A percentile compares a stretch with the other conserved stretches of the same genome.
These are phyloP conservation scores for Macrotyloma uniflorum DNA, from an alignment of 306 rosid genomes.

Conservation along the genomic window DNA sequence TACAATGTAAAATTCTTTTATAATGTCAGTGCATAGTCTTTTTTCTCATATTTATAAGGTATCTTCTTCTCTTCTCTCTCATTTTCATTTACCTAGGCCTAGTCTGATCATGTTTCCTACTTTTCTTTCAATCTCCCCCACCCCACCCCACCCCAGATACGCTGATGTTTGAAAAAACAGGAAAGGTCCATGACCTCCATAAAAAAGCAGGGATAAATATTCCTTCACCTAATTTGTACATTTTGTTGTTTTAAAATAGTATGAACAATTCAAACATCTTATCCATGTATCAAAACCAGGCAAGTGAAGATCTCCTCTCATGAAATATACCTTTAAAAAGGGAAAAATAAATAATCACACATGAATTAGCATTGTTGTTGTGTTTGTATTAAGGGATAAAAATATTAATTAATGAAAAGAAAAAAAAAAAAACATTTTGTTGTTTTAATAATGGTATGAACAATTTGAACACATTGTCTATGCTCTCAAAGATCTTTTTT, in stretches of 20 bases:
- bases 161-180: neutral
- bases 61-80: neutral
- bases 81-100: slow-evolving; percentile 24
- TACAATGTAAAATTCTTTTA: too few species aligned
- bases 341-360: neutral
- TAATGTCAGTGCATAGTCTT: too few species aligned
- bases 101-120: neutral
- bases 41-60: slow-evolving; percentile 1
- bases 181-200: neutral
- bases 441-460: too few species aligned
- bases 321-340: neutral
- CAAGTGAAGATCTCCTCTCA: neutral
- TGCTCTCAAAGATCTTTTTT: too few species aligned
- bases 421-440: too few species aligned
- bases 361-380: slow-evolving; percentile 4
- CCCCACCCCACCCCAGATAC: neutral
- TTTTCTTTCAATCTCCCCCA: neutral
- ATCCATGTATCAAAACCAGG: neutral
- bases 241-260: neutral
- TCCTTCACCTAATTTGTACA: neutral
- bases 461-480: too few species aligned
- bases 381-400: neutral
- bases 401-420: neutral
- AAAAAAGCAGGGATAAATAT: slow-evolving; percentile 8
- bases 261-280: neutral